A percentile compares a stretch with the other conserved stretches of the same genome.
These are phyloP conservation scores for Rhizoclosmatium sp. DNA, from an alignment of 192 early-diverging fungal genomes.

Conservation along the genomic window DNA sequence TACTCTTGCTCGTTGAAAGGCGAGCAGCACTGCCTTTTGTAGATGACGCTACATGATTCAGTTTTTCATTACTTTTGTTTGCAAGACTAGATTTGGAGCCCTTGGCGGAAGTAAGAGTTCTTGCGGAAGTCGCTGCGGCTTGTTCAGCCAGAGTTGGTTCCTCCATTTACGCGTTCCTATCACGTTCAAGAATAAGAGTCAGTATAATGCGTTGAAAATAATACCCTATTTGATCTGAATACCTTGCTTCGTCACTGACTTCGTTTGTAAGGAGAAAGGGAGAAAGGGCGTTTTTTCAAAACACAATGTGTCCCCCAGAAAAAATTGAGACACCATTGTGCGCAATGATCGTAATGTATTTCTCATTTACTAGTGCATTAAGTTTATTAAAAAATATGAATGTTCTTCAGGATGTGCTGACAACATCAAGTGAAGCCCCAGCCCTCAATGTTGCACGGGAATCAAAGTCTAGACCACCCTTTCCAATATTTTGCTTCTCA, in stretches of 20 bases:
- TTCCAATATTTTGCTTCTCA: not conserved
- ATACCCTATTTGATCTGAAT: too few relatives aligned
- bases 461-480: not conserved
- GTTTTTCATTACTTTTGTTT: not conserved
- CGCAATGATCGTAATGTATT: not conserved
- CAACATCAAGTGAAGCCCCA: not conserved
- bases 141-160: conserved; percentile 15
- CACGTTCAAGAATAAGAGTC: too few relatives aligned
- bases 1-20: not conserved
- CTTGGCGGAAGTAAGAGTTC: conserved; percentile 10
- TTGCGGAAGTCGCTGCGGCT: conserved; percentile 3
- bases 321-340: not conserved
- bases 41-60: not conserved
- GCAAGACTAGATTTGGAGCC: conserved; percentile 9
- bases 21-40: not conserved
- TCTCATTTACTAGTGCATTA: too few relatives aligned
- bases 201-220: too few relatives aligned
- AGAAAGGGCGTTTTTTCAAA: not conserved
- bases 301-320: not conserved
- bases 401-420: not conserved
- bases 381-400: not conserved
- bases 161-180: not conserved
- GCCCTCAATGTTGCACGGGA: not conserved
- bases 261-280: not conserved
- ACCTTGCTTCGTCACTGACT: not conserved